Conservation (phyloP, 1,284 basidiomycete species). For the Malassezia yamatoensis region DNA sequence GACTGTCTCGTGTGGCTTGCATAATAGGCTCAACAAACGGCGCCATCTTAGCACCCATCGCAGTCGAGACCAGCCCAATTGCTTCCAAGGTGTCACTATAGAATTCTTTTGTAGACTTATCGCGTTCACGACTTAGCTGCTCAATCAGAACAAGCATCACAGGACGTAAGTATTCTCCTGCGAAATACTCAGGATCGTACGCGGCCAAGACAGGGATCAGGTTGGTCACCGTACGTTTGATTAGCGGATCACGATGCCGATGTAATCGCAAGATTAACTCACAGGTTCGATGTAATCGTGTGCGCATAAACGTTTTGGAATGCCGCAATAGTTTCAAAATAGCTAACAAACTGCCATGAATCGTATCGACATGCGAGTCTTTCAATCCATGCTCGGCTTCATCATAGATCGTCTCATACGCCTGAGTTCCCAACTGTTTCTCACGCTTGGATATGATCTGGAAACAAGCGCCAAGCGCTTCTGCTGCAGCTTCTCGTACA, state of each 20-base stretch:
- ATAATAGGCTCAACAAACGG: constrained; percentile 88
- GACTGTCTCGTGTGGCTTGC: constrained; percentile 73
- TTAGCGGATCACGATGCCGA: constrained; percentile 77
- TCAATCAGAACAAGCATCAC: constrained; percentile 37
- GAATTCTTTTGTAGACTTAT: constrained; percentile 31
- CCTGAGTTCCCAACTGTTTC: constrained; percentile 45
- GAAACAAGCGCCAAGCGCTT: constrained; percentile 46
- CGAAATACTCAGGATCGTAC: constrained; percentile 45
- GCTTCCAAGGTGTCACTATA: constrained; percentile 64
- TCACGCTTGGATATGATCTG: constrained; percentile 42
- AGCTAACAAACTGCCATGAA: constrained; percentile 85
- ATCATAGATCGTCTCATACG: constrained; percentile 53
- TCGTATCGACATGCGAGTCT: constrained; percentile 67
- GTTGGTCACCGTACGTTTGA: constrained; percentile 55
- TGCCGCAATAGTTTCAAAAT: constrained; percentile 84
- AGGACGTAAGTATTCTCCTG: constrained; percentile 37
- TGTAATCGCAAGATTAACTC: constrained; percentile 85
- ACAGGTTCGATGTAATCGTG: constrained; percentile 76
- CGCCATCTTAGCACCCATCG: constrained; percentile 88
- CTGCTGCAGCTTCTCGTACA: constrained; percentile 43
- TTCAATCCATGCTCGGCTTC: constrained; percentile 81
- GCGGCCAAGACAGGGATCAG: constrained; percentile 41
- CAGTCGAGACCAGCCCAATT: constrained; percentile 85
- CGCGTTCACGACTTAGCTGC: constrained; percentile 35
- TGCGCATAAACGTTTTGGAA: constrained; percentile 90